Conservation (phyloP, 306 rosid species). For the Sphenostylis stenocarpa region DNA sequence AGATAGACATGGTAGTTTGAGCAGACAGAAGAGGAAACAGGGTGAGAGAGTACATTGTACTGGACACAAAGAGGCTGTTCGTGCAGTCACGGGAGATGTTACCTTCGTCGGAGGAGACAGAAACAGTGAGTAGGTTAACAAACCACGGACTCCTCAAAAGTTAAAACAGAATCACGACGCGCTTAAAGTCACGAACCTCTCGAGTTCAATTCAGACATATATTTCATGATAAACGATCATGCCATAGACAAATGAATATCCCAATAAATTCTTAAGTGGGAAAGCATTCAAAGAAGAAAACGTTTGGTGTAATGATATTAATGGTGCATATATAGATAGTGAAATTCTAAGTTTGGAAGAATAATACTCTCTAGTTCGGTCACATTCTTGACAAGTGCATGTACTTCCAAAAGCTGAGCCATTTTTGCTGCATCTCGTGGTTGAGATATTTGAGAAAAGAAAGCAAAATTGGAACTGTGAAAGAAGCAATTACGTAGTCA, state of each 20-base stretch:
- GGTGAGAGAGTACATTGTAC: not conserved
- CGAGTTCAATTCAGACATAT: not conserved
- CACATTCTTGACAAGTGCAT: not conserved
- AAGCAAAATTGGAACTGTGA: not conserved
- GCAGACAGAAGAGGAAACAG: not conserved
- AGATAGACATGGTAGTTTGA: not conserved
- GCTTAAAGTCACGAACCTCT: not conserved
- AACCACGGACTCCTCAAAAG: not conserved
- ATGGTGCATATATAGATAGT: not conserved
- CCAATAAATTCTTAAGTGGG: no score
- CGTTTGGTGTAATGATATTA: not conserved
- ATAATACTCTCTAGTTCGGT: not conserved
- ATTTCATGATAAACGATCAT: no score
- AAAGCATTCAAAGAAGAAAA: not conserved
- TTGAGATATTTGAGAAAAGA: not conserved
- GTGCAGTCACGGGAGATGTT: not conserved
- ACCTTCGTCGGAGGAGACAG: not conserved
- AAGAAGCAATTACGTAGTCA: not conserved
- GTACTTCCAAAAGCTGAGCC: not conserved
- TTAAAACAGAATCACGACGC: not conserved
- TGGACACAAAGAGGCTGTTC: not conserved
- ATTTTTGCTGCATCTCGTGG: not conserved
- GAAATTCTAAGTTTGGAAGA: constrained; percentile 8
- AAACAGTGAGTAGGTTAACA: not conserved
- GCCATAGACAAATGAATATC: no score